phyloP scores from a whole-genome alignment of 2,329 filamentous ascomycete species.

The Lasiodiplodia hormozganensis region DNA sequence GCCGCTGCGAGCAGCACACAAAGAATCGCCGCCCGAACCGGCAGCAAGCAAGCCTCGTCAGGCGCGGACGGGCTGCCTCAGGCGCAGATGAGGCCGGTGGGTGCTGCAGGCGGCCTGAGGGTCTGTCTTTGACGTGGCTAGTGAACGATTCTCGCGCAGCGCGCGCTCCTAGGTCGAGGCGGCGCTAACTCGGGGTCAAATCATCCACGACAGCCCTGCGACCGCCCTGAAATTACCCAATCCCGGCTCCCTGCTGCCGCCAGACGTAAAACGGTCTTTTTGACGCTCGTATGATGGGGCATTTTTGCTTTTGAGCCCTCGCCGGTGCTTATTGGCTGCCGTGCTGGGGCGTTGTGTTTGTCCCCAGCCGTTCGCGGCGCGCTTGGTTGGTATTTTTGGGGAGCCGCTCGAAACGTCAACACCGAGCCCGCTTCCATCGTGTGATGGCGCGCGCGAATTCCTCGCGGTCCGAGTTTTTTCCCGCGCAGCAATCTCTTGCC shows the following conservation, averaged over 20 bases:
- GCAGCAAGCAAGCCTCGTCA: not conserved
- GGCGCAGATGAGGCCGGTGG: conserved; percentile 1
- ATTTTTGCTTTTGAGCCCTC: not conserved
- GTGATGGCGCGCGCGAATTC: not conserved
- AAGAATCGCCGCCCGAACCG: not conserved
- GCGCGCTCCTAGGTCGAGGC: not conserved
- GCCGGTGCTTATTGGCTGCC: not conserved
- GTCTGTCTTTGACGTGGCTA: conserved; percentile 17
- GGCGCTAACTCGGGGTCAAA: not conserved
- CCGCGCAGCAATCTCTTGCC: not conserved
- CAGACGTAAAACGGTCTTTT: not conserved
- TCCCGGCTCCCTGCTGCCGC: not conserved
- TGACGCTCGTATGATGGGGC: not conserved
- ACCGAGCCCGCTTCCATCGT: not conserved
- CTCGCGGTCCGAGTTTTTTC: not conserved
- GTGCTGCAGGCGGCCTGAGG: not conserved
- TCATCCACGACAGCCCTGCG: conserved; percentile 1
- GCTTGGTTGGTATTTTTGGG: too few relatives aligned
- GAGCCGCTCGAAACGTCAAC: not conserved
- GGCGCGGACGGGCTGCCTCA: conserved; percentile 3
- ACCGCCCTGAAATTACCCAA: conserved; percentile 14
- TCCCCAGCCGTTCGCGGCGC: not conserved
- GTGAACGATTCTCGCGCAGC: not conserved
- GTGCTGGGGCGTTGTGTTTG: not conserved
- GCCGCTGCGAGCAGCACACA: not conserved